These are phyloP conservation scores for Clitoria ternatea DNA, from an alignment of 306 rosid genomes.

Conservation along the genomic window DNA sequence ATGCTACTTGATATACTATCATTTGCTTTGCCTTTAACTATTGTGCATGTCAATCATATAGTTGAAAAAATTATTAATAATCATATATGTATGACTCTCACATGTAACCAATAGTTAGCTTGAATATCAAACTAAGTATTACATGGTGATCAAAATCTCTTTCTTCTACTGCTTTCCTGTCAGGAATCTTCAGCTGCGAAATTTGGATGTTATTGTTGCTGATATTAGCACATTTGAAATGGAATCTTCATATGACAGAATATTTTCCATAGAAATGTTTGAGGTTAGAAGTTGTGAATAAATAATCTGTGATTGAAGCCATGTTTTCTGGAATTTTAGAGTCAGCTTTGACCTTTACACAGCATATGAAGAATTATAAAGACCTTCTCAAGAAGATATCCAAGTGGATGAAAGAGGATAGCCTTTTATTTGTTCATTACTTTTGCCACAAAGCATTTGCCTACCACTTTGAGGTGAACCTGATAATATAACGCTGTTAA, in stretches of 20 bases:
- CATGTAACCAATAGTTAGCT: neutral
- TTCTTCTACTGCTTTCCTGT: conserved; percentile 13
- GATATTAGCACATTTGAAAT: conserved; percentile 73
- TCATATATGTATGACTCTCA: neutral
- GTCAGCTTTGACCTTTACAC: conserved; percentile 16
- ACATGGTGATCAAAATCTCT: conserved; percentile 15
- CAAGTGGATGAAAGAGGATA: conserved; percentile 76
- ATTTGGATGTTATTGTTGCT: conserved; percentile 69
- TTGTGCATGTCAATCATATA: neutral
- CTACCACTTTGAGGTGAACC: conserved; percentile 84
- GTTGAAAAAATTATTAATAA: neutral
- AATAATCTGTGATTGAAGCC: neutral
- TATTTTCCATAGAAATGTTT: conserved; percentile 89
- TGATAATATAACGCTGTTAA: neutral
- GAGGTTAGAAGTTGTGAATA: conserved; percentile 47
- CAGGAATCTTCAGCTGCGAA: conserved; percentile 64
- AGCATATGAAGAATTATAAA: conserved; percentile 96
- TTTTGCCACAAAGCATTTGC: conserved; percentile 88
- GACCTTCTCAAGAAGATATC: conserved; percentile 89
- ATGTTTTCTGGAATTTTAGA: neutral
- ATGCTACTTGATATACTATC: conserved; percentile 16
- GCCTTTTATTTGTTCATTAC: conserved; percentile 70
- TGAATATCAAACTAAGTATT: conserved; percentile 6
- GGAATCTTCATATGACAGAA: conserved; percentile 78
- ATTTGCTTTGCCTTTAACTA: conserved; percentile 2